Evolutionary conservation across 1,284 basidiomycete species (phyloP), one percentile per base, ranked within the genome.

Genomic region (Mycosarcoma mackinlayi): DNA sequence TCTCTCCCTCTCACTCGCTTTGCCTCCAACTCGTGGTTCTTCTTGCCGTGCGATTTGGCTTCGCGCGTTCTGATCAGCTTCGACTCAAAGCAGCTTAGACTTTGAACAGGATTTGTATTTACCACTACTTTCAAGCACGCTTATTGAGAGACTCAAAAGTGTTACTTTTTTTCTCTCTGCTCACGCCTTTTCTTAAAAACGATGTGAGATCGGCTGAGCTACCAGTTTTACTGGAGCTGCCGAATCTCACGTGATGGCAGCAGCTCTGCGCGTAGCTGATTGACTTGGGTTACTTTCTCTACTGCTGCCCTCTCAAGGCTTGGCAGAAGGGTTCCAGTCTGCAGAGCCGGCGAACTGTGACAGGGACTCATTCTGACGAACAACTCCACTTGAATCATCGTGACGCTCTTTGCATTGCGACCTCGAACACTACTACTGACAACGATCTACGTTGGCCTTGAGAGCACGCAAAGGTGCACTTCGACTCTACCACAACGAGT

Each of bases 1-100:
- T 44, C 37, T 38, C 23, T 21, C 4, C 39, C 25, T 34, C 14
- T 9, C 21, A 19, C 14, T 30, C 28, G 38, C 38, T 42, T 13
- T 18, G 16, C 23, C n/a, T 42, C 19, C n/a, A n/a, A n/a, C n/a
- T n/a, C n/a, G n/a, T n/a, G n/a, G n/a, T 33, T 61, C 52, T 52
- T 51, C 48, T 39, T 62, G 34, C 48, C 53, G 47, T 56, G 53
- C 60, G 52, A 21, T 28, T 51, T n/a, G 4, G 14, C 16, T 7
- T 30, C 28, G 30, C 40, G 42, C 24, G 31, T 28, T 49, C 40
- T 45, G 52, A 55, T 55, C 59, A n/a, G n/a, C n/a, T n/a, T n/a
- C n/a, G n/a, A n/a, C n/a, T n/a, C n/a, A n/a, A n/a, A n/a, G n/a
- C n/a, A n/a, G n/a, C n/a, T n/a, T n/a, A n/a, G n/a, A n/a, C n/a